Conservation (phyloP, 1,284 basidiomycete genomes). For the Flammula alnicola region DNA sequence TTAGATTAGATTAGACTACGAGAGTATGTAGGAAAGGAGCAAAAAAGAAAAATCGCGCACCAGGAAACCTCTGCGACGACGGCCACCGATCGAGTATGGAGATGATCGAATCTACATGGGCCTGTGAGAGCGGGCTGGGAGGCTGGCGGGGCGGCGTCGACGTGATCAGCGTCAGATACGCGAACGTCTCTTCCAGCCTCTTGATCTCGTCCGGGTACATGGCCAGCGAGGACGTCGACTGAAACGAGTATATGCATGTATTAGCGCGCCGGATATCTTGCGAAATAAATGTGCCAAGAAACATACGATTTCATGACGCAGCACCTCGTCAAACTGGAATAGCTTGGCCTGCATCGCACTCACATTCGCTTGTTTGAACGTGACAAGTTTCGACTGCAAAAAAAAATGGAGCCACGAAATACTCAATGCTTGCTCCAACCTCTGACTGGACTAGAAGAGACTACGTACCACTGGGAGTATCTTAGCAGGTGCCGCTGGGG, state of each 20-base stretch:
- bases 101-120: slow-evolving; percentile 68
- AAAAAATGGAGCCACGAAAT: background rate
- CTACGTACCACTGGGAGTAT: slow-evolving; percentile 65
- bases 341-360: slow-evolving; percentile 85
- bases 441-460: background rate
- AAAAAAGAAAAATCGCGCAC: slow-evolving; percentile 45
- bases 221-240: slow-evolving; percentile 72
- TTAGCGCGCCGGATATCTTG: too few relatives aligned
- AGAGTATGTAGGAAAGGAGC: background rate
- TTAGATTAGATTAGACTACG: background rate
- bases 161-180: slow-evolving; percentile 60
- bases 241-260: background rate
- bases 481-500: slow-evolving; percentile 35
- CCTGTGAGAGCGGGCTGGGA: slow-evolving; percentile 40
- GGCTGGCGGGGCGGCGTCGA: slow-evolving; percentile 43
- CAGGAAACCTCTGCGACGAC: slow-evolving; percentile 78
- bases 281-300: background rate
- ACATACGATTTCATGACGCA: slow-evolving; percentile 71
- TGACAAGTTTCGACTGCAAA: slow-evolving; percentile 57
- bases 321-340: slow-evolving; percentile 76
- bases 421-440: background rate
- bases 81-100: slow-evolving; percentile 84
- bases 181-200: slow-evolving; percentile 68
- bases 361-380: slow-evolving; percentile 91
- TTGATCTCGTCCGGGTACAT: slow-evolving; percentile 72